A percentile compares a stretch with the other conserved stretches of the same genome.
These are phyloP conservation scores for Medicago arabica DNA, from an alignment of 306 rosid species.

Conservation along the genomic window DNA sequence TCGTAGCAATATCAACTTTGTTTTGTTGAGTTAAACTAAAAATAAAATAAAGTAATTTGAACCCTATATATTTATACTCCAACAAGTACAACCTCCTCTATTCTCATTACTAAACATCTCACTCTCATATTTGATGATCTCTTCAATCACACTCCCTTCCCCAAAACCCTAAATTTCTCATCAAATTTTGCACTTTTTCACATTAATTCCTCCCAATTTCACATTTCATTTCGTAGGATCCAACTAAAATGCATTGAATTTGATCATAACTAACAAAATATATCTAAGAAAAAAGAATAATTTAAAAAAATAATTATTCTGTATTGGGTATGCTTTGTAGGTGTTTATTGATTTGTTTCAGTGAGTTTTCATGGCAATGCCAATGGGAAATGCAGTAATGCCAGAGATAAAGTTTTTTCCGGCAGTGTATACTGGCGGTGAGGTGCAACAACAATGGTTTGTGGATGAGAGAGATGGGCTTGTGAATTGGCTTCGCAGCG, in stretches of 20 bases:
- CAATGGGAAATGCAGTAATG: slow-evolving; percentile 11
- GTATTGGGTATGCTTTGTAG: neutral
- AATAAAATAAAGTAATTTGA: neutral
- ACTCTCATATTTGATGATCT: slow-evolving; percentile 12
- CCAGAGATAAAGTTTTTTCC: slow-evolving; percentile 17
- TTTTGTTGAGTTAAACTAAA: too few species aligned
- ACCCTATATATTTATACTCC: slow-evolving; percentile 10
- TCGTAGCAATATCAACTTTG: too few species aligned
- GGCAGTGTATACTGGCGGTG: slow-evolving; percentile 17
- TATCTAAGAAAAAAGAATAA: neutral
- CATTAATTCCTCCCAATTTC: neutral
- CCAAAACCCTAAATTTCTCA: neutral
- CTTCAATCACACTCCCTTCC: neutral
- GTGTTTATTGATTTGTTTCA: too few species aligned
- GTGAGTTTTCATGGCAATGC: slow-evolving; percentile 22
- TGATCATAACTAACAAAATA: too few species aligned
- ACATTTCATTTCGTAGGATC: neutral
- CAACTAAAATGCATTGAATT: neutral
- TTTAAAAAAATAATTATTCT: too few species aligned
- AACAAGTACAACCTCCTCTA: slow-evolving; percentile 8
- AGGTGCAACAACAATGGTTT: slow-evolving; percentile 72
- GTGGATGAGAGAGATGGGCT: slow-evolving; percentile 96
- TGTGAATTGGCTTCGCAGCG: slow-evolving; percentile 92
- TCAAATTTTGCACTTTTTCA: neutral
- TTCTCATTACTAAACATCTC: slow-evolving; percentile 19